phyloP scores from a whole-genome alignment of 2,329 filamentous ascomycete species.

The Colletotrichum sp. region DNA sequence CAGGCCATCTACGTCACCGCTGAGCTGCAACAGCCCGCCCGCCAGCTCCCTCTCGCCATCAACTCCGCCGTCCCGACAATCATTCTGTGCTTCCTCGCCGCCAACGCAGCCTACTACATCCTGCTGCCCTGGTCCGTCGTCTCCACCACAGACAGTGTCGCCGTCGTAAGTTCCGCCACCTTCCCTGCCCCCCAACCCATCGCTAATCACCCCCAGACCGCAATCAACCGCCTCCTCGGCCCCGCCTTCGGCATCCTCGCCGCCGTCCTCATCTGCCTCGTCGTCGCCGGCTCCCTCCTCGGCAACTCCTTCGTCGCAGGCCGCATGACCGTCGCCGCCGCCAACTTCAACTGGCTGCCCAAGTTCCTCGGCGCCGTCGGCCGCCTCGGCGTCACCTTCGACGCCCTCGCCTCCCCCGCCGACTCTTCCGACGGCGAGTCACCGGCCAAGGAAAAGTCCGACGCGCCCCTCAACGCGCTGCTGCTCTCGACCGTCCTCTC shows the following conservation, averaged over 20 bases:
- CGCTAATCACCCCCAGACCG: constrained; percentile 46
- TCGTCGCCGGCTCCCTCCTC: constrained; percentile 66
- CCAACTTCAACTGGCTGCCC: constrained; percentile 57
- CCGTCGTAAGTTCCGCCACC: constrained; percentile 53
- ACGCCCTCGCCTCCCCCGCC: constrained; percentile 2
- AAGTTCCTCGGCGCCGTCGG: constrained; percentile 49
- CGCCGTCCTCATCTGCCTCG: constrained; percentile 62
- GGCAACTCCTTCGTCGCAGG: constrained; percentile 68
- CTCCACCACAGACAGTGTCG: constrained; percentile 65
- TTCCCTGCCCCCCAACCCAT: background rate
- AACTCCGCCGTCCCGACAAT: constrained; percentile 66
- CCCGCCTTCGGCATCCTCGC: constrained; percentile 56
- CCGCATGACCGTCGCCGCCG: constrained; percentile 65
- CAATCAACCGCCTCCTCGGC: constrained; percentile 59
- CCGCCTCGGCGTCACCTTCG: constrained; percentile 36
- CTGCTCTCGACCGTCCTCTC: constrained; percentile 54
- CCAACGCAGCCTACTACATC: constrained; percentile 68
- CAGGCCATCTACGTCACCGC: constrained; percentile 61
- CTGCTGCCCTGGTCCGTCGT: constrained; percentile 65
- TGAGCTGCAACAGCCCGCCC: constrained; percentile 54
- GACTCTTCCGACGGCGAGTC: background rate
- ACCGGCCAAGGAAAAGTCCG: constrained; percentile 33
- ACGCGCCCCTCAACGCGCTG: constrained; percentile 61
- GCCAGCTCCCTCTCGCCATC: constrained; percentile 64
- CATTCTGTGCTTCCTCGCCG: constrained; percentile 62